Evolutionary conservation across 208 protist genomes (phyloP).

Genomic region (Trypanosoma avium): DNA sequence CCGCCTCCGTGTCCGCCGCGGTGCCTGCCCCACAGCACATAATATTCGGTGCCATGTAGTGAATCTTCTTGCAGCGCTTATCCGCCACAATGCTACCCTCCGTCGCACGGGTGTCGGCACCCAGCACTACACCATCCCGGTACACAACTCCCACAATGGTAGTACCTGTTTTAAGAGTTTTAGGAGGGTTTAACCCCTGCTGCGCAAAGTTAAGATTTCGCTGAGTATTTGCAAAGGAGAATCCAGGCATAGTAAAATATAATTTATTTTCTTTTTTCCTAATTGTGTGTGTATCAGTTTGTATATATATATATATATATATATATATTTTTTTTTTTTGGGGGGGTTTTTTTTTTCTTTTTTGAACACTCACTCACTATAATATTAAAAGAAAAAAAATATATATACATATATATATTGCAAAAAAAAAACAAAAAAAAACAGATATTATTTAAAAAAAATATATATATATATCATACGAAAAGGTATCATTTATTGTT

Average conservation of each 20-base stretch:
- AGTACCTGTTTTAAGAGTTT: slow-evolving; percentile 98
- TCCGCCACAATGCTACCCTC: slow-evolving; percentile 98
- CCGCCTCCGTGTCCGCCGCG: slow-evolving; percentile 98
- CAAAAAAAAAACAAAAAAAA: too few relatives aligned
- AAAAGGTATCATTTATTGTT: too few relatives aligned
- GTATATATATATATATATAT: neutral
- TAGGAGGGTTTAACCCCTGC: slow-evolving; percentile 65
- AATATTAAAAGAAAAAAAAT: too few relatives aligned
- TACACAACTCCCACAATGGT: slow-evolving; percentile 99
- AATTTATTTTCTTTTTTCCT: slow-evolving; percentile 24
- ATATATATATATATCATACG: too few relatives aligned
- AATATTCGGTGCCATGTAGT: slow-evolving; percentile 99
- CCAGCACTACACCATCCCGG: slow-evolving; percentile 99
- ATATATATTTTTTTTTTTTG: neutral
- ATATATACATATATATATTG: too few relatives aligned
- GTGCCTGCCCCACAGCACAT: slow-evolving; percentile 99
- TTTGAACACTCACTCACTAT: too few relatives aligned
- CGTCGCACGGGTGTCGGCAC: slow-evolving; percentile 99
- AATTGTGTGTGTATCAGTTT: neutral
- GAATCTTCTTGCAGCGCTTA: slow-evolving; percentile 99
- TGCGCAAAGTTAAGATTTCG: slow-evolving; percentile 89
- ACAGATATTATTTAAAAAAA: too few relatives aligned
- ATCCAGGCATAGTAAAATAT: slow-evolving; percentile 71
- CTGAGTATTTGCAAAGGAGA: slow-evolving; percentile 92
- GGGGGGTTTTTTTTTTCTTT: too few relatives aligned